Conservation (phyloP, 768 basidiomycete genomes). For the Piloderma croceum region DNA sequence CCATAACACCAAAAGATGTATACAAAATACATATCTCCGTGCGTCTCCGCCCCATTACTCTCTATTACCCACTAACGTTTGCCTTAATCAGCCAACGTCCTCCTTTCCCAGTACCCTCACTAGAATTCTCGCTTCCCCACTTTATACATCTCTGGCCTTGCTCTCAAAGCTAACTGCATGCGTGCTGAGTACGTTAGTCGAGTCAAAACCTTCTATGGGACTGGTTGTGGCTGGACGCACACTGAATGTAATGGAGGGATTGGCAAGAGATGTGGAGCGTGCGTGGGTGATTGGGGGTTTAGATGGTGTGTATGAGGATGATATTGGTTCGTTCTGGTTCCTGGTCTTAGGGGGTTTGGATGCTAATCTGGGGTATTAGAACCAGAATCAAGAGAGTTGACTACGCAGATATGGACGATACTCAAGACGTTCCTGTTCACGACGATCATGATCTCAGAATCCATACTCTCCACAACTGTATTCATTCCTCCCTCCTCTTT, state of each 20-base stretch:
- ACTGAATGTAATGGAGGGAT: neutral
- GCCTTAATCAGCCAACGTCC: too few relatives aligned
- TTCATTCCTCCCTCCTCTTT: slow-evolving; percentile 24
- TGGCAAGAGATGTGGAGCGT: neutral
- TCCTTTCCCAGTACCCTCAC: too few relatives aligned
- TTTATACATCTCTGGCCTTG: too few relatives aligned
- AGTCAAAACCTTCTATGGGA: too few relatives aligned
- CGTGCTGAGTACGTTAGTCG: too few relatives aligned
- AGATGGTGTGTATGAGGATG: neutral
- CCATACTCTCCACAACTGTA: slow-evolving; percentile 34
- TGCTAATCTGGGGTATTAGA: too few relatives aligned
- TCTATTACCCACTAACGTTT: neutral
- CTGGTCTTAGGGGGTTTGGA: too few relatives aligned
- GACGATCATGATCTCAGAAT: slow-evolving; percentile 41
- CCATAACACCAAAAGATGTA: neutral
- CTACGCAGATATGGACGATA: slow-evolving; percentile 37
- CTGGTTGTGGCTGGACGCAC: neutral
- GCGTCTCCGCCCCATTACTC: neutral
- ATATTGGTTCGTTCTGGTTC: neutral
- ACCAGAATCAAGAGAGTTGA: slow-evolving; percentile 6
- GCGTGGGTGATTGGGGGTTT: neutral
- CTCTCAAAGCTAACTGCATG: too few relatives aligned
- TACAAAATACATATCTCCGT: neutral
- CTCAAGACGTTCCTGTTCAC: slow-evolving; percentile 48
- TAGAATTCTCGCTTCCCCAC: too few relatives aligned